These are phyloP conservation scores for Avicennia marina DNA, from an alignment of 257 asterid genomes.

Conservation along the genomic window DNA sequence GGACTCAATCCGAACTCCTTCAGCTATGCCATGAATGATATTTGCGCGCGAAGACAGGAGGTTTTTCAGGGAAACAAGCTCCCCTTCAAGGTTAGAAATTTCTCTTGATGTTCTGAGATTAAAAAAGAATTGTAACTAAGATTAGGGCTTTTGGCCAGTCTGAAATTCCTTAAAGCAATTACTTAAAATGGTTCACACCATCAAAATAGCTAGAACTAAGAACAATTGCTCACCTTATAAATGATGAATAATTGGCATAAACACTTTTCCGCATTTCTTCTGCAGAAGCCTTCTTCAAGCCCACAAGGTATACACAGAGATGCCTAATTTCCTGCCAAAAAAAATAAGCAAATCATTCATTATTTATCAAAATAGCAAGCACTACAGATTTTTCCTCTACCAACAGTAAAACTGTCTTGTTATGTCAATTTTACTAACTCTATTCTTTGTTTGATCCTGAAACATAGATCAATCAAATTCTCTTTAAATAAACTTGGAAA, in stretches of 20 bases:
- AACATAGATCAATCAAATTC: neutral
- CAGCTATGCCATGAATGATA: slow-evolving; percentile 60
- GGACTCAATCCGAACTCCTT: slow-evolving; percentile 61
- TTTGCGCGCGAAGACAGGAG: slow-evolving; percentile 68
- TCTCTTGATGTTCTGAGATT: slow-evolving; percentile 79
- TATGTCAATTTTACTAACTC: too few species aligned
- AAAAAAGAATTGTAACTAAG: neutral
- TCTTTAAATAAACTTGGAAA: too few species aligned
- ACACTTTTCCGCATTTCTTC: slow-evolving; percentile 95
- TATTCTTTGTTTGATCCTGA: too few species aligned
- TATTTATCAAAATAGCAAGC: neutral
- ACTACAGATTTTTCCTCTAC: too few species aligned
- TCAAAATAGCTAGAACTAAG: neutral
- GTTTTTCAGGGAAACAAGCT: slow-evolving; percentile 73
- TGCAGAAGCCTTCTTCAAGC: slow-evolving; percentile 87
- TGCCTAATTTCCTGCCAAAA: slow-evolving; percentile 78
- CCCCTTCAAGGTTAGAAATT: slow-evolving; percentile 91
- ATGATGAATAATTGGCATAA: slow-evolving; percentile 81
- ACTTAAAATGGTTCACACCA: neutral
- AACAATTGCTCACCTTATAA: slow-evolving; percentile 53
- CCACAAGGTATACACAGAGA: slow-evolving; percentile 60
- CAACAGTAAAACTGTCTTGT: too few species aligned
- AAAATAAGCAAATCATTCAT: neutral
- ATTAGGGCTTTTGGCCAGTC: slow-evolving; percentile 2
- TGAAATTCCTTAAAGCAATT: neutral